Base-by-base conservation (phyloP, 2,329 filamentous ascomycete species). In the Xylariaceae sp. region DNA sequence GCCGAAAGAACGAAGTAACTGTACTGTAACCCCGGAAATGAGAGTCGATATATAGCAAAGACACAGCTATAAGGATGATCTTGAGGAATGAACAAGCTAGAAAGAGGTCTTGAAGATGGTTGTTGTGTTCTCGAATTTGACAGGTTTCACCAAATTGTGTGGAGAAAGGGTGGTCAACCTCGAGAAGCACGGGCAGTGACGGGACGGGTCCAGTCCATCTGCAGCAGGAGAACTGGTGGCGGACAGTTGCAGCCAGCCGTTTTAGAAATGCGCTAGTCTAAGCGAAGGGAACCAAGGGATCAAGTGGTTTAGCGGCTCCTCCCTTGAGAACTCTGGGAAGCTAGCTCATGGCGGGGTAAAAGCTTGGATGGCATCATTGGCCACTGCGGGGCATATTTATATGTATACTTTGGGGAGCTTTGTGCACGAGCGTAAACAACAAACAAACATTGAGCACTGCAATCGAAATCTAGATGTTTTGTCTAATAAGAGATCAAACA, bases 101-200 rank as follows among this genome's bases (percentile, higher is more conserved):
- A 46, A 53, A 56, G 51, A 24, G 52, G 40, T 16, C 16, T 29
- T 23, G 40, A 55, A 56, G 47, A 47, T 39, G 41, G 43, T 55
- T 64, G 65, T 64, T 46, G 65, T 64, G 63, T 62, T 63, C 62
- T 63, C 62, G 48, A 63, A 65, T 65, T 68, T 72, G 69, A 73
- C 71, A 73, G 65, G 69, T 73, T 72, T 69, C 71, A 69, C 64
- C 65, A 71, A 56, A 40, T 65, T 71, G 70, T 72, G 71, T 69
- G 69, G 70, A 65, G 62, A 47, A 58, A 51, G 45, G 37, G 31
- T 19, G 14, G 17, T n/a, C n/a, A n/a, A n/a, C n/a, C n/a, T n/a
- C n/a, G n/a, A n/a, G n/a, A n/a, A n/a, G n/a, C n/a, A n/a, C n/a
- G n/a, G n/a, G n/a, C n/a, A n/a, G n/a, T n/a, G n/a, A n/a, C n/a